Conservation (phyloP, 169 alveolate genomes). For the Plasmodium cynomolgi region DNA sequence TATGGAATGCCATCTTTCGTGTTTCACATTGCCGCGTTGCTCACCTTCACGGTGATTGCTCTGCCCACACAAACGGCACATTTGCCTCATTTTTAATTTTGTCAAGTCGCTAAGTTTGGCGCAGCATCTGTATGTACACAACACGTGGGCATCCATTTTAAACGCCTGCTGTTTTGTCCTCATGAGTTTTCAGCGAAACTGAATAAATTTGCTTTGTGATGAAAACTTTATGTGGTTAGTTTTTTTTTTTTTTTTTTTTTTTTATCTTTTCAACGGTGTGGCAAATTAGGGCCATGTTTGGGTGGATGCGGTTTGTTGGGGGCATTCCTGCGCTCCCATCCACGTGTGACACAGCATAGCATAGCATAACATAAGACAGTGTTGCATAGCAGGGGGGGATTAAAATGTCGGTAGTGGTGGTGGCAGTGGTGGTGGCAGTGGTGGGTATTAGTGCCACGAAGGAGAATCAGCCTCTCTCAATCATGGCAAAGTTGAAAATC, state of each 20-base stretch:
- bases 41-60: neutral
- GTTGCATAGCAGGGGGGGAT: neutral
- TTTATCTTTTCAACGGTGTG: neutral
- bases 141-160: neutral
- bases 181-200: neutral
- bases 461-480: neutral
- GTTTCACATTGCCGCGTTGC: neutral
- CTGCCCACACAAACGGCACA: neutral
- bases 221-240: neutral
- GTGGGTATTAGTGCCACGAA: neutral
- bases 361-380: neutral
- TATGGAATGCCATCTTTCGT: neutral
- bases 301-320: too few relatives aligned
- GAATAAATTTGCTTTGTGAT: neutral
- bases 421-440: neutral
- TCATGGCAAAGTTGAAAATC: neutral
- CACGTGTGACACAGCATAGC: neutral
- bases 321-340: too few relatives aligned
- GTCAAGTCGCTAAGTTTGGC: neutral
- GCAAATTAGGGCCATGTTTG: too few relatives aligned
- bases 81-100: conserved; percentile 4
- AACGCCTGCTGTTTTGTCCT: neutral
- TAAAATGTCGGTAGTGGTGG: neutral
- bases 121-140: neutral
- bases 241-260: neutral